phyloP scores from a whole-genome alignment of 352 stramenopile species.

The Phytophthora macrochlamydospora region DNA sequence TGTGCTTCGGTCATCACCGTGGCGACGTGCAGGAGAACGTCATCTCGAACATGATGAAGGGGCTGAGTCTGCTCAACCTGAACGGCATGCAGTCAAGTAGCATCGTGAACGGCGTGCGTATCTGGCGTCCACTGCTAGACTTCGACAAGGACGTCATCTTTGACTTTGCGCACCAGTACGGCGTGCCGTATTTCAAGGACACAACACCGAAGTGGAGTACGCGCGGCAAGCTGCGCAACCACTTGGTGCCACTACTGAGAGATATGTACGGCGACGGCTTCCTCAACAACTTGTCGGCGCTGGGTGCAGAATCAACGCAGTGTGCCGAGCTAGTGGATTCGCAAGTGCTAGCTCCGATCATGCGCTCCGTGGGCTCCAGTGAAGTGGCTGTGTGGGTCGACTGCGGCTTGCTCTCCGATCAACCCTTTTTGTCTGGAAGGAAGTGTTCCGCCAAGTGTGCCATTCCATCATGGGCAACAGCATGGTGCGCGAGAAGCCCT shows the following conservation, averaged over 20 bases:
- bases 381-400: constrained; percentile 77
- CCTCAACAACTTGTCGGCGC: constrained; percentile 79
- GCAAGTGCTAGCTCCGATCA: constrained; percentile 63
- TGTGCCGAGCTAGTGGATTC: constrained; percentile 71
- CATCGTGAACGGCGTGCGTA: constrained; percentile 72
- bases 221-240: constrained; percentile 95
- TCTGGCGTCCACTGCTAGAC: constrained; percentile 93
- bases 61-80: constrained; percentile 91
- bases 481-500: constrained; percentile 86
- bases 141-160: constrained; percentile 96
- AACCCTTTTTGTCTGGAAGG: constrained; percentile 90
- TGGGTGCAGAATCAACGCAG: constrained; percentile 83
- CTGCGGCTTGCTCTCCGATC: constrained; percentile 49
- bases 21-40: constrained; percentile 99
- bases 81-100: constrained; percentile 93
- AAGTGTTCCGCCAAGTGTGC: constrained; percentile 83
- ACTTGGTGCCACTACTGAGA: constrained; percentile 93
- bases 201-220: constrained; percentile 97
- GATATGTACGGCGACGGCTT: constrained; percentile 96
- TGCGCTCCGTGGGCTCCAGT: constrained; percentile 59
- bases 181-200: constrained; percentile 98
- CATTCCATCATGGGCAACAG: constrained; percentile 81
- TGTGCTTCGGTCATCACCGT: constrained; percentile 97
- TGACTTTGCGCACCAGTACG: constrained; percentile 94
- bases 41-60: constrained; percentile 98